Percentiles rank a stretch among this genome's conserved stretches.
These are phyloP conservation scores for Pisolithus sp. DNA, from an alignment of 768 basidiomycete species.

Conservation along the genomic window DNA sequence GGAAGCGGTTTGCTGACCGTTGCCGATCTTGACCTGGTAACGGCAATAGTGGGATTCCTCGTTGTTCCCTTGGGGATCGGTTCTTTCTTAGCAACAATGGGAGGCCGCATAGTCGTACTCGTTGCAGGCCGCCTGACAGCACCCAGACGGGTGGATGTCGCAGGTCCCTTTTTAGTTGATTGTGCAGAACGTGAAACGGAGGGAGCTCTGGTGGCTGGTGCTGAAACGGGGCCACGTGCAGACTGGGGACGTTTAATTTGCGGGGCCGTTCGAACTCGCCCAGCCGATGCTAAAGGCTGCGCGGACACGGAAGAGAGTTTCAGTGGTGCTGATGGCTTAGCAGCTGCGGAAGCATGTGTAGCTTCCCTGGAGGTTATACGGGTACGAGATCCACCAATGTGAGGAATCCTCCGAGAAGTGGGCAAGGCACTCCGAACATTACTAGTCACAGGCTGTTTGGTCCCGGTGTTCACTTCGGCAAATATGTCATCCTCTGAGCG, in stretches of 20 bases:
- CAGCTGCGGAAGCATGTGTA: not conserved
- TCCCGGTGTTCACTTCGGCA: conserved; percentile 8
- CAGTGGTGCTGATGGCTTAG: conserved; percentile 3
- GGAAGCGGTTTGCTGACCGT: conserved; percentile 21
- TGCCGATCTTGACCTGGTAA: conserved; percentile 15
- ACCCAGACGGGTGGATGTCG: conserved; percentile 7
- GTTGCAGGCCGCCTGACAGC: conserved; percentile 5
- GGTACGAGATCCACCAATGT: not conserved
- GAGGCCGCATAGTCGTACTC: conserved; percentile 6
- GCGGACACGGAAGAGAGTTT: conserved; percentile 4
- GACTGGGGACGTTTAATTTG: conserved; percentile 8
- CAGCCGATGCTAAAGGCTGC: conserved; percentile 1
- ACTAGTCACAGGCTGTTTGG: not conserved
- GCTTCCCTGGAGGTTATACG: not conserved
- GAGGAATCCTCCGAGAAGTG: not conserved
- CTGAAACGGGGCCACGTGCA: conserved; percentile 6
- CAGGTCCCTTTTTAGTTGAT: conserved; percentile 1
- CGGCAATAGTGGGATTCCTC: not conserved
- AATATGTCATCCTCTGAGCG: conserved; percentile 25
- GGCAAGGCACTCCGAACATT: not conserved
- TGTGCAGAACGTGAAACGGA: conserved; percentile 15
- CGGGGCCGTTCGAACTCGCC: not conserved
- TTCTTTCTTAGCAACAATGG: conserved; percentile 8
- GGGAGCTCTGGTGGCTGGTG: conserved; percentile 15
- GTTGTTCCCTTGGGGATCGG: not conserved